phyloP scores from a whole-genome alignment of 768 basidiomycete genomes.

The Tricholomella constricta region DNA sequence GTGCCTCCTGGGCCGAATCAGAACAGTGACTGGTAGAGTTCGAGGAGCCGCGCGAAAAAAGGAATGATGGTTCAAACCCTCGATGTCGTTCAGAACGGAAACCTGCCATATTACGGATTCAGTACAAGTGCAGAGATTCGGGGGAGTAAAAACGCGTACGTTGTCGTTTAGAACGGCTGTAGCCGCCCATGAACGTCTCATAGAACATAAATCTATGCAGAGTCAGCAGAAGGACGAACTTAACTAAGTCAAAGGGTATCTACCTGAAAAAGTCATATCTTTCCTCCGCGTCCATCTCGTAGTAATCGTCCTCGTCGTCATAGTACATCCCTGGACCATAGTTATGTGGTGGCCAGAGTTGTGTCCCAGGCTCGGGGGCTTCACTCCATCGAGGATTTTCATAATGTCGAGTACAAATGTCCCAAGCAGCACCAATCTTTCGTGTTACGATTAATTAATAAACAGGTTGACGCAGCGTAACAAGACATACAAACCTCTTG shows the following conservation, averaged over 20 bases:
- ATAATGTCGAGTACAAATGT: slow-evolving; percentile 35
- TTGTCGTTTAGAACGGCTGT: slow-evolving; percentile 27
- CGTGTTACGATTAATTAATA: slow-evolving; percentile 17
- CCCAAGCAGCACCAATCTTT: slow-evolving; percentile 39
- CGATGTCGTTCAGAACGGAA: slow-evolving; percentile 28
- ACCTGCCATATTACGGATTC: slow-evolving; percentile 18
- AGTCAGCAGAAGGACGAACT: background rate
- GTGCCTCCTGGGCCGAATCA: slow-evolving; percentile 19
- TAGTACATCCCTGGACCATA: background rate
- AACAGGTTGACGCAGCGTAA: slow-evolving; percentile 1
- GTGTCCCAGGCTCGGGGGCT: slow-evolving; percentile 6
- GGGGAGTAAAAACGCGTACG: slow-evolving; percentile 22
- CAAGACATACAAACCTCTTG: slow-evolving; percentile 28
- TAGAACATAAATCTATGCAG: slow-evolving; percentile 35
- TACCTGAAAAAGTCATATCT: slow-evolving; percentile 32
- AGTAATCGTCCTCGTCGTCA: slow-evolving; percentile 25
- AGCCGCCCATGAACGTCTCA: slow-evolving; percentile 31
- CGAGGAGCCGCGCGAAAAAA: slow-evolving; percentile 9
- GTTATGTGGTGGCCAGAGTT: background rate
- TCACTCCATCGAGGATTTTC: slow-evolving; percentile 34
- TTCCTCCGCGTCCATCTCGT: slow-evolving; percentile 31
- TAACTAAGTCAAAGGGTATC: slow-evolving; percentile 5
- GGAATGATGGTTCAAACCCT: background rate
- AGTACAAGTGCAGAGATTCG: background rate
- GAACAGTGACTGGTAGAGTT: slow-evolving; percentile 22